Base-by-base conservation (phyloP, 2,329 filamentous ascomycete genomes). In the Neofusicoccum umdonicola region DNA sequence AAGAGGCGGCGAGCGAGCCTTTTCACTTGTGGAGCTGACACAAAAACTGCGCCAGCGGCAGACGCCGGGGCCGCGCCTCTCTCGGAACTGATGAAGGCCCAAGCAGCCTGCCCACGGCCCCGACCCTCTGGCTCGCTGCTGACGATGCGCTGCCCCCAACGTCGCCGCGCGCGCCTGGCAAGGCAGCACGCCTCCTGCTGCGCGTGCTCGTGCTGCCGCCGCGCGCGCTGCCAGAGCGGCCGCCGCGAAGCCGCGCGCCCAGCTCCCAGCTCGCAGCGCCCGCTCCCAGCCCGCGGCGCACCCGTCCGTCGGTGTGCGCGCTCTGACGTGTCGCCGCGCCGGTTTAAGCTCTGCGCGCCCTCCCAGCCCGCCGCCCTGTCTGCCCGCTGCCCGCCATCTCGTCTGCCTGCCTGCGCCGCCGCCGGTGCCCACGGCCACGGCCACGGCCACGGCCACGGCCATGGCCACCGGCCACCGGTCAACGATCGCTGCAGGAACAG, bases 11-110 rank as follows among this genome's bases (percentile, higher is more conserved):
- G 51, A 56, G 51, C 51, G 51, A 54, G 51, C 34, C 50, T 54
- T 54, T 54, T 54, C 51, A 54, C 51, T 54, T 35, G 51, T 54
- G 34, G 51, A 39, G 51, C 51, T 54, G 51, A 54, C 56, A 60
- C 56, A 45, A 60, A 48, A 44, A 45, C 15, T 60, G 44, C 56
- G 44, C 44, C 56, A 44, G 56, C 56, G 44, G 39, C 56, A 45
- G 31, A 60, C 44, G 56, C 41, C 56, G 41, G 27, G 48, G 15
- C 48, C 34, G 48, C 48, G 48, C 48, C 48, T 52, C 34, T 52
- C 48, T 39, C 37, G 37, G 27, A 27, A 52, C 34, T 52, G 17
- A 52, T 15, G 37, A 39, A 39, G 48, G 57, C 56, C 56, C 56
- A 34, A 60, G 54, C 27, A 31, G 11, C 37, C 35, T n/a, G 35